These are phyloP conservation scores for Decorospora gaudefroyi DNA, from an alignment of 2,329 filamentous ascomycete species.

Conservation along the genomic window DNA sequence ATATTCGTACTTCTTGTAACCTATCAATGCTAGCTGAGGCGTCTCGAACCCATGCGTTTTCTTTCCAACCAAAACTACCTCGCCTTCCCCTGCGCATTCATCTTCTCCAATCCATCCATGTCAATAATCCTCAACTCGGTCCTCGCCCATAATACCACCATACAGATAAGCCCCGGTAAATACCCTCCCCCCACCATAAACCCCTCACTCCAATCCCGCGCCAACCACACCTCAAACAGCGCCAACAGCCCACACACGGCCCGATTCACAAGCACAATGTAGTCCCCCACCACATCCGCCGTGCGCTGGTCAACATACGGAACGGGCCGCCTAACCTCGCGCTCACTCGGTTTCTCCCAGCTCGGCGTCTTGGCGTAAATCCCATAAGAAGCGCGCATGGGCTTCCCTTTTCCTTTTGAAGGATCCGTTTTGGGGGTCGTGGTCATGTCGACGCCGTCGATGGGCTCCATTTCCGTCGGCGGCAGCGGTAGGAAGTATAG, in stretches of 20 bases:
- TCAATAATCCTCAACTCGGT: constrained; percentile 70
- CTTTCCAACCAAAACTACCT: background rate
- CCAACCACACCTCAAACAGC: constrained; percentile 41
- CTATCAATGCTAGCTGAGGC: background rate
- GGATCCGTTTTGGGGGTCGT: background rate
- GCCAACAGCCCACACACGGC: constrained; percentile 60
- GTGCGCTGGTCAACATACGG: constrained; percentile 29
- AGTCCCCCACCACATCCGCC: constrained; percentile 58
- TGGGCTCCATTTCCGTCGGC: constrained; percentile 48
- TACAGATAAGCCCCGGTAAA: constrained; percentile 60
- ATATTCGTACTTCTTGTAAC: no score
- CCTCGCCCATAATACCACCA: constrained; percentile 64
- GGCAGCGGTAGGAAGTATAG: constrained; percentile 61
- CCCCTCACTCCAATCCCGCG: constrained; percentile 31
- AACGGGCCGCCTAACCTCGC: constrained; percentile 19
- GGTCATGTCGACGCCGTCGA: constrained; percentile 13
- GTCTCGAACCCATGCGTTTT: background rate
- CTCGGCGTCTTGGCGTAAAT: constrained; percentile 9
- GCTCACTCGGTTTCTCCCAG: constrained; percentile 11
- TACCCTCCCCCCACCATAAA: constrained; percentile 46
- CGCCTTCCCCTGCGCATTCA: constrained; percentile 52
- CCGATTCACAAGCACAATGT: constrained; percentile 65
- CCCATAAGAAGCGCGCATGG: constrained; percentile 13
- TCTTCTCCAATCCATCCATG: constrained; percentile 64
- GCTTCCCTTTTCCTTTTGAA: constrained; percentile 20